phyloP scores from a whole-genome alignment of 2,329 filamentous ascomycete genomes.

The Leptosphaerulina australis region DNA sequence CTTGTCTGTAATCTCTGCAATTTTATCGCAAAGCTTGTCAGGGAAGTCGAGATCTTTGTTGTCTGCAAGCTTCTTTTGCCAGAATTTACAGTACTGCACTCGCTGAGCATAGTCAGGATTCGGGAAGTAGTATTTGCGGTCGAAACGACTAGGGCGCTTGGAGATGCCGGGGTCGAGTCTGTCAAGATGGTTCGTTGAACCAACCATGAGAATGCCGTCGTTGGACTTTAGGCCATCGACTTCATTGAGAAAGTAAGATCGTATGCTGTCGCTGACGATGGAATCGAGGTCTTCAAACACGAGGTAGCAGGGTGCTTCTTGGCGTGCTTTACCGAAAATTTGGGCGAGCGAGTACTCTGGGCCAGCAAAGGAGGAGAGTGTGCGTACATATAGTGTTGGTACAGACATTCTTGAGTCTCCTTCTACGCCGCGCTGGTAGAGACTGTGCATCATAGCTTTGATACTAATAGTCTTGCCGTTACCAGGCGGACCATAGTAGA shows the following conservation, averaged over 20 bases:
- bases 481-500: constrained; percentile 69
- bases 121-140: constrained; percentile 55
- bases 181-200: constrained; percentile 69
- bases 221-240: constrained; percentile 73
- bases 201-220: constrained; percentile 73
- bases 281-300: constrained; percentile 76
- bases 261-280: constrained; percentile 64
- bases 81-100: constrained; percentile 53
- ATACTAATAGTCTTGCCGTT: constrained; percentile 74
- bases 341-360: constrained; percentile 58
- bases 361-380: constrained; percentile 52
- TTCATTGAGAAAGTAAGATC: constrained; percentile 75
- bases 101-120: constrained; percentile 49
- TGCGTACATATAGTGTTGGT: constrained; percentile 63
- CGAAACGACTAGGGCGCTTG: constrained; percentile 56
- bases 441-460: constrained; percentile 71
- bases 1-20: constrained; percentile 52
- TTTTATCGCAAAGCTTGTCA: constrained; percentile 47
- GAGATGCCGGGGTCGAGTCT: constrained; percentile 67
- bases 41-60: constrained; percentile 50
- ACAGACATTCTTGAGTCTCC: constrained; percentile 51
- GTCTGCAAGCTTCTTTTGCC: constrained; percentile 51
- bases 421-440: constrained; percentile 58
- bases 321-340: constrained; percentile 60
- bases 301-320: constrained; percentile 70